Base-by-base conservation (phyloP, 306 rosid genomes). In the Citrullus colocynthis region DNA sequence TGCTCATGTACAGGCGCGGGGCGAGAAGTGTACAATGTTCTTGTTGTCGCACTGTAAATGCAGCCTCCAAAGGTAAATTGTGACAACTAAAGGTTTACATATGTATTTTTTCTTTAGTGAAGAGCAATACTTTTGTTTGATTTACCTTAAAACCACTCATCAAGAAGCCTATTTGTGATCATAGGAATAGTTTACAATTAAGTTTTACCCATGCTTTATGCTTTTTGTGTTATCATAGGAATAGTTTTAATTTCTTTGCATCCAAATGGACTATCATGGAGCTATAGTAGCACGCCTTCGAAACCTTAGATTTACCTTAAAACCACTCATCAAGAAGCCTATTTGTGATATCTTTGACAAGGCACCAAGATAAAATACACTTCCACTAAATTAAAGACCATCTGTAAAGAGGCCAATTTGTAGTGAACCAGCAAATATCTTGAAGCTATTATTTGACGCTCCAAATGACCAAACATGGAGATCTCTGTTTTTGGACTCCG, bases 1-100 rank as follows among this genome's bases (percentile, higher is more conserved):
- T 94, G 69, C 97, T 94, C 61, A 90, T 94, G 97, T 94, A 89
- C 88, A 90, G 91, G 41, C 93, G 98, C 0, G 97, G 98, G 71
- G 97, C 98, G 3, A 90, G 95, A 28, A 94, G 97, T 36, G 98
- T 94, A 5, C 96, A 94, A 83, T 94, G 98, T 81, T 92, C 98
- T 78, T 94, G 98, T 83, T 94, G 98, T 80, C 91, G 92, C 89
- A 92, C 97, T 2, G 93, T 92, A 69, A 94, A 94, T 88, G 90
- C 92, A 75, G 98, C 98, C 18, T 57, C 92, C 74, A 93, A 94
- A 90, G 98, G 98, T 74, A 75, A 17, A 48, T 34, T 64, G 24
- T 64, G 8, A 34, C 37, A 36, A 16, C 5, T 14, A 62, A 32
- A 48, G 11, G 52, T 11, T 11, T 58, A 17, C 60, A 55, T 7